Evolutionary conservation across 495 filamentous ascomycete species (phyloP), one percentile per base, ranked within the genome.

Genomic region (Amphirosellinia nigrospora): DNA sequence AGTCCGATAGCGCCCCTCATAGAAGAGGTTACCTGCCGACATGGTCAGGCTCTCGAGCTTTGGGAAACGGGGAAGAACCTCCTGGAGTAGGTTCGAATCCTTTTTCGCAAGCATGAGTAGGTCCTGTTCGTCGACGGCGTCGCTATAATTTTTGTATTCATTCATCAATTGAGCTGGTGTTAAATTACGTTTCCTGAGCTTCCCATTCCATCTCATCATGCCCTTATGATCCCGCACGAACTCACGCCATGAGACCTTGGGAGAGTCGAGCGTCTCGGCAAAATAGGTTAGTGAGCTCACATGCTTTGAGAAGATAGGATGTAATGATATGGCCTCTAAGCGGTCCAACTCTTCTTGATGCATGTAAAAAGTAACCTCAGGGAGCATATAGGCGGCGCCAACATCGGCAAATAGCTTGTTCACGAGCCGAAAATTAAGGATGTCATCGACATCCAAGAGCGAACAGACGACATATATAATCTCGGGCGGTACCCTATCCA

Each of bases 391-490:
- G 45, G 66, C 26, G 11, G 67, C 63, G 36, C 70, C 70, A 39
- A 74, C 61, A 19, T 45, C 43, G 7, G 73, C 64, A 41, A 61
- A 72, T 11, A 21, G 8, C 28, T 70, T 74, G 13, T 64, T 68
- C 45, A 67, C 64, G 53, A 74, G 70, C 23, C 73, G 73, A 45
- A 74, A 68, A 34, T 50, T 30, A 11, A 53, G 46, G 53, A 72
- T 19, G n/a, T 70, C 64, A 9, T 53, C 30, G 11, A 34, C 10
- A 16, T 41, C 16, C 1, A 74, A 52, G 30, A 53, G 39, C 6
- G 73, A 72, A 58, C 50, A 70, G 36, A 74, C 63, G 7, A 53
- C n/a, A 32, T 55, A 58, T 6, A 70, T 0, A 13, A 60, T 59
- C 60, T 74, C 73, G 13, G 63, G n/a, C 36, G 73, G 50, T 38